These are phyloP conservation scores for Zizania palustris DNA, from an alignment of 202 grass and related monocot species.

Conservation along the genomic window DNA sequence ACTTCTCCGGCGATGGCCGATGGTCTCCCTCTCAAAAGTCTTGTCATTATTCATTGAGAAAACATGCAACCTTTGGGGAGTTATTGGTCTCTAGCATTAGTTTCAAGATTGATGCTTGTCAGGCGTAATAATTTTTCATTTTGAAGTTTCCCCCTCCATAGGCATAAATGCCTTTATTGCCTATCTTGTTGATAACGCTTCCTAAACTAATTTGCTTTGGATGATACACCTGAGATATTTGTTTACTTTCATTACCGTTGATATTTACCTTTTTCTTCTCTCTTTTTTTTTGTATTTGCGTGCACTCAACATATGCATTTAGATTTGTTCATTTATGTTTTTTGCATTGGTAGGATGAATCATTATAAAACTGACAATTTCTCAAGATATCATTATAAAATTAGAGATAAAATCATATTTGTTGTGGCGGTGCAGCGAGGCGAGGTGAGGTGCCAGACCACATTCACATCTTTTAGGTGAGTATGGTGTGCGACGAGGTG, in stretches of 20 bases:
- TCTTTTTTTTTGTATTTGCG: neutral
- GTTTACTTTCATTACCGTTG: neutral
- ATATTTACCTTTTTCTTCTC: constrained; percentile 2
- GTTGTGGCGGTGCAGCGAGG: too few species aligned
- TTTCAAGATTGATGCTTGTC: neutral
- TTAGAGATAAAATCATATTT: too few species aligned
- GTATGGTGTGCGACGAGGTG: too few species aligned
- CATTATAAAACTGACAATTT: constrained; percentile 2
- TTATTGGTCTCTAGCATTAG: neutral
- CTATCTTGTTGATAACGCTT: neutral
- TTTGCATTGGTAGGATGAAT: neutral
- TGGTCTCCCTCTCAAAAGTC: neutral
- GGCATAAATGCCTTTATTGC: neutral
- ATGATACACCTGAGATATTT: constrained; percentile 6
- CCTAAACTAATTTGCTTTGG: neutral
- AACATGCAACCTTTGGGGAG: neutral
- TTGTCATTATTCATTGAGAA: constrained; percentile 13
- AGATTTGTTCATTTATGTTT: neutral
- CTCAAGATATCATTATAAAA: neutral
- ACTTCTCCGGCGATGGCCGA: too few species aligned
- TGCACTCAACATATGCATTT: neutral
- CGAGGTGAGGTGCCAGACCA: too few species aligned
- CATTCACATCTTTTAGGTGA: too few species aligned
- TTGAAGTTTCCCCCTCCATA: constrained; percentile 1
- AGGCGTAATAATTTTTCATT: neutral